Evolutionary conservation across 1,284 basidiomycete species (phyloP), one percentile per base, ranked within the genome.

Genomic region (Irpex lacteus): DNA sequence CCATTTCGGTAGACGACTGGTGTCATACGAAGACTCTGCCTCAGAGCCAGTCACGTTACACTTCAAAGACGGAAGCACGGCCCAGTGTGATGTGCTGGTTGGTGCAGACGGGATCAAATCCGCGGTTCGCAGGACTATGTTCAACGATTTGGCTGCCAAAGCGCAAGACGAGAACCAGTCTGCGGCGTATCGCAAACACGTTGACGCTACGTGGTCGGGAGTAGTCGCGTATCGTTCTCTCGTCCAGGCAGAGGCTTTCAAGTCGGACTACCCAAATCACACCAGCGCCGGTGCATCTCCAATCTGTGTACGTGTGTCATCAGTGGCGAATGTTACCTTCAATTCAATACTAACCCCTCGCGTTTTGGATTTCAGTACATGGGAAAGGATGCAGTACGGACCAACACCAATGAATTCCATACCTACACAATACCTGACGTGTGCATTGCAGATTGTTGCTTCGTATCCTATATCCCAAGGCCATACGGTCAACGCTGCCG

Each of bases 61-160:
- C 8, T 82, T 83, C 64, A 69, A 71, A 18, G 77, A 82, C 61
- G 79, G 80, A 4, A 70, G 73, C 1, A 72, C 63, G 0, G 73
- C 73, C 1, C 67, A 68, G 1, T 82, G 81, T 60, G 80, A 83
- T 66, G 63, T 82, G 11, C 73, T 83, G 5, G 69, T 83, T 50
- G 81, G 81, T 6, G 76, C 77, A 13, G 81, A 83, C 63, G 81
- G 81, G 5, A 70, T 85, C 57, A 83, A 81, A 65, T 85, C 82
- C 0, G 72, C 71, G 4, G 79, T 82, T 5, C 77, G 83, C 38
- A 64, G 67, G 36, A 65, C 66, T 7, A 72, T 84, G 68, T 71
- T 66, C 9, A 58, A 67, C 11, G 21, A 63, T 1, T 53, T 61
- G 18, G 66, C 63, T 21, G 26, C 57, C 44, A 11, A 38, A 57